phyloP scores from a whole-genome alignment of 2,329 filamentous ascomycete genomes.

The Paraphoma sp. region DNA sequence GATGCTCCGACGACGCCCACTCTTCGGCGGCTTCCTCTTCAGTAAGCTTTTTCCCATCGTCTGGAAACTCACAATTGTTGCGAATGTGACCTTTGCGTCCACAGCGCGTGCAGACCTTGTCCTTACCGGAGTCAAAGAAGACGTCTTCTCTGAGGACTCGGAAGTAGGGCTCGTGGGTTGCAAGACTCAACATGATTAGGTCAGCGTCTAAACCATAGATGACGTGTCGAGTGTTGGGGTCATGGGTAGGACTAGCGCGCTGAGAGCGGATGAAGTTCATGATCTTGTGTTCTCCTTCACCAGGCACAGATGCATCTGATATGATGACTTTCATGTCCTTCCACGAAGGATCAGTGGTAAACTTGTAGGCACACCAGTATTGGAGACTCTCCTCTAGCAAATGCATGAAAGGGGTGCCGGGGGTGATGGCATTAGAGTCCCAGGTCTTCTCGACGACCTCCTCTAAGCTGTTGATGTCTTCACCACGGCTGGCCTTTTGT shows the following conservation, averaged over 20 bases:
- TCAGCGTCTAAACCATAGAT: constrained; percentile 98
- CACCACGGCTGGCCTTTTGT: constrained; percentile 63
- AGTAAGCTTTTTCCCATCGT: constrained; percentile 69
- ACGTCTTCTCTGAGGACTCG: constrained; percentile 96
- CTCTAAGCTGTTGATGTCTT: constrained; percentile 66
- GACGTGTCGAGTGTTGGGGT: constrained; percentile 96
- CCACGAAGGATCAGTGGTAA: constrained; percentile 97
- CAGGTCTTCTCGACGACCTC: constrained; percentile 85
- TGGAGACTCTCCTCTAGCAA: constrained; percentile 87
- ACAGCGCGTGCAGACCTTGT: constrained; percentile 85
- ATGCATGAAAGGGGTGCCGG: constrained; percentile 98
- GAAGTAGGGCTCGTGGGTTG: constrained; percentile 97
- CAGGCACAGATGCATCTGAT: constrained; percentile 95
- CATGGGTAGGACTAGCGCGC: constrained; percentile 84
- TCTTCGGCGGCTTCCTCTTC: constrained; percentile 74
- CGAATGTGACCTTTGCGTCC: constrained; percentile 92
- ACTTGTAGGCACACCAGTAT: constrained; percentile 97
- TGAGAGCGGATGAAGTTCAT: constrained; percentile 98
- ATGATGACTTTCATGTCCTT: constrained; percentile 93
- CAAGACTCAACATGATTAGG: constrained; percentile 97
- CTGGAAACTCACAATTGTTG: constrained; percentile 69
- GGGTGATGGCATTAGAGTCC: constrained; percentile 88
- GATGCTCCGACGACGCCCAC: constrained; percentile 39
- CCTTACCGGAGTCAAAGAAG: constrained; percentile 86
- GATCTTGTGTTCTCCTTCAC: constrained; percentile 98